Evolutionary conservation across 2,329 filamentous ascomycete genomes (phyloP).

Genomic region (Nemania sp.): DNA sequence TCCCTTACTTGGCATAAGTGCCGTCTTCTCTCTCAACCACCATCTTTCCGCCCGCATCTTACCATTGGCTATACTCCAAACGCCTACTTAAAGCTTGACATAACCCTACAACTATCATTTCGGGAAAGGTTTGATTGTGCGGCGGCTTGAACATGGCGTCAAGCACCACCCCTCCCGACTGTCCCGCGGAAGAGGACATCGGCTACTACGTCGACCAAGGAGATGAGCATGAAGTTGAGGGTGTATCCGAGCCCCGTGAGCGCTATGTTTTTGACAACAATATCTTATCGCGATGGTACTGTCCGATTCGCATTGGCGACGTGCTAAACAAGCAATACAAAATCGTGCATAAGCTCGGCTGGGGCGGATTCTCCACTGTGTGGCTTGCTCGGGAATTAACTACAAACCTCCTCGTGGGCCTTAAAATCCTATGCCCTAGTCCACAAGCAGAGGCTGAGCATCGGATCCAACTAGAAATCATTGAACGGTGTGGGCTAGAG

Average conservation of each 20-base stretch:
- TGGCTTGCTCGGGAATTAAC: conserved; percentile 8
- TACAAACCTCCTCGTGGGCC: background rate
- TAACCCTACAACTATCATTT: background rate
- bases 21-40: background rate
- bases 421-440: conserved; percentile 2
- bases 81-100: background rate
- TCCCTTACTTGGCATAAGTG: background rate
- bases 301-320: conserved; percentile 9
- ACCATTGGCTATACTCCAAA: background rate
- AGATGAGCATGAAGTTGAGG: background rate
- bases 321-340: background rate
- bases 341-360: conserved; percentile 13
- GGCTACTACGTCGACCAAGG: background rate
- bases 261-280: background rate
- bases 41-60: background rate
- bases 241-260: background rate
- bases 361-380: conserved; percentile 10
- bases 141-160: background rate
- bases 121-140: background rate
- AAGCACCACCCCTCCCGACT: background rate
- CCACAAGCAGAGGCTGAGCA: background rate
- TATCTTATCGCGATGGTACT: background rate
- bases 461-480: background rate
- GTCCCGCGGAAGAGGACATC: background rate
- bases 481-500: background rate